phyloP scores from a whole-genome alignment of 495 filamentous ascomycete genomes.

The Acidiella bohemica region DNA sequence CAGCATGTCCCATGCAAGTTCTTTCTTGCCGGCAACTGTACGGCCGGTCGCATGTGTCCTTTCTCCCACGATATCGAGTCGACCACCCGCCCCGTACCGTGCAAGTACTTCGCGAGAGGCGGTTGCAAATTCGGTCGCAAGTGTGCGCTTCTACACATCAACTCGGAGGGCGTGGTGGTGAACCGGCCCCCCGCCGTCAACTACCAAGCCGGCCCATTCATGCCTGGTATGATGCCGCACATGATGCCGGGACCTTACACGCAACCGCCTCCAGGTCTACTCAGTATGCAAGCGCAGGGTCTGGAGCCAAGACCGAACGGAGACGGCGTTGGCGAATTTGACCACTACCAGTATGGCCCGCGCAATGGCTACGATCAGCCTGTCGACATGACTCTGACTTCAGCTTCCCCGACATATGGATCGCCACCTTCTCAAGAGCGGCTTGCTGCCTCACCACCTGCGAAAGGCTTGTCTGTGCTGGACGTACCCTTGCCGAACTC shows the following conservation, averaged over 20 bases:
- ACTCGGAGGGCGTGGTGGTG: constrained; percentile 83
- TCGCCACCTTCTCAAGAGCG: constrained; percentile 71
- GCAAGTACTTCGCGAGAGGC: constrained; percentile 98
- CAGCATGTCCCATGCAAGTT: constrained; percentile 99
- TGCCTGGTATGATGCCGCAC: constrained; percentile 34
- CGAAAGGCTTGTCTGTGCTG: constrained; percentile 61
- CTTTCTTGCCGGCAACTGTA: constrained; percentile 89
- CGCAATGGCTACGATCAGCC: constrained; percentile 34
- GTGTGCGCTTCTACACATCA: constrained; percentile 89
- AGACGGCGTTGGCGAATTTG: constrained; percentile 28
- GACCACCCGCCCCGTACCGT: constrained; percentile 66
- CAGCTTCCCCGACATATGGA: constrained; percentile 66
- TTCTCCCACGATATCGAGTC: constrained; percentile 83
- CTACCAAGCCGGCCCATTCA: constrained; percentile 31
- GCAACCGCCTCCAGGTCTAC: constrained; percentile 30
- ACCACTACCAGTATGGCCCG: constrained; percentile 32
- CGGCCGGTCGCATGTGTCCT: constrained; percentile 89
- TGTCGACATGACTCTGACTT: constrained; percentile 68
- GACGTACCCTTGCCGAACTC: constrained; percentile 91
- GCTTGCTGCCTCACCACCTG: constrained; percentile 57
- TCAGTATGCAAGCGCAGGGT: constrained; percentile 29
- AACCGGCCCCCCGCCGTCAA: constrained; percentile 44
- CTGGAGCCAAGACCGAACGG: constrained; percentile 22
- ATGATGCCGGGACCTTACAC: constrained; percentile 40
- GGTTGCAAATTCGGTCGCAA: constrained; percentile 99